These are phyloP conservation scores for Mortierella sp. DNA, from an alignment of 371 early-diverging fungal species.

Conservation along the genomic window DNA sequence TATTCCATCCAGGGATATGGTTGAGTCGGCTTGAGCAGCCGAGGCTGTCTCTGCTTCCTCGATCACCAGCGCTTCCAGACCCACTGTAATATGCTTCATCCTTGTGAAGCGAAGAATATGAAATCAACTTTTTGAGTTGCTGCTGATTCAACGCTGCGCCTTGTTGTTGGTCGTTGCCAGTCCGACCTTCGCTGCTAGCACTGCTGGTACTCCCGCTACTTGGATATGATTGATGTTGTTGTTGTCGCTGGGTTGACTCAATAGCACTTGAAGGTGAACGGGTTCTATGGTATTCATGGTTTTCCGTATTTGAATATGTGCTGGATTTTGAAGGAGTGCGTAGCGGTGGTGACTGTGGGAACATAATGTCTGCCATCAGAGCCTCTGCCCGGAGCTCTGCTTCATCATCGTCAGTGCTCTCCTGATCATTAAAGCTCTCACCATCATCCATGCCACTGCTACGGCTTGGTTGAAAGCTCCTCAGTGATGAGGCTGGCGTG, in stretches of 20 bases:
- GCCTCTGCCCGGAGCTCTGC: conserved; percentile 49
- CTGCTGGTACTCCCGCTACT: not conserved
- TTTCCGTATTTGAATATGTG: conserved; percentile 1
- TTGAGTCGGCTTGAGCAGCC: conserved; percentile 11
- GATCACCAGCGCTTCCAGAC: not conserved
- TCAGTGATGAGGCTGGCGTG: not conserved
- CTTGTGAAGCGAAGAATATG: conserved; percentile 29
- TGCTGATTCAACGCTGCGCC: not conserved
- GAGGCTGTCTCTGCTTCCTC: conserved; percentile 15
- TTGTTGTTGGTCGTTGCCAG: not conserved
- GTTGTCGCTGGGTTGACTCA: not conserved
- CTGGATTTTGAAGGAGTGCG: not conserved
- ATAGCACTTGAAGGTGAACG: not conserved
- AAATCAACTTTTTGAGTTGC: conserved; percentile 14
- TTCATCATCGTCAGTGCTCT: conserved; percentile 47
- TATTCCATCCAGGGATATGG: conserved; percentile 33
- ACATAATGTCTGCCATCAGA: conserved; percentile 32
- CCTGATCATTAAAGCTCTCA: conserved; percentile 30
- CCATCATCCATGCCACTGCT: conserved; percentile 4
- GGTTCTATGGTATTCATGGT: not conserved
- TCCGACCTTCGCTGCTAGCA: not conserved
- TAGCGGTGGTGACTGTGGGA: conserved; percentile 17
- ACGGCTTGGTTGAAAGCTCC: conserved; percentile 7
- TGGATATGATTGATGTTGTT: not conserved
- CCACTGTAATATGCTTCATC: conserved; percentile 6